These are phyloP conservation scores for Pyrenochaeta sp. DNA, from an alignment of 2,329 filamentous ascomycete species.

Conservation along the genomic window DNA sequence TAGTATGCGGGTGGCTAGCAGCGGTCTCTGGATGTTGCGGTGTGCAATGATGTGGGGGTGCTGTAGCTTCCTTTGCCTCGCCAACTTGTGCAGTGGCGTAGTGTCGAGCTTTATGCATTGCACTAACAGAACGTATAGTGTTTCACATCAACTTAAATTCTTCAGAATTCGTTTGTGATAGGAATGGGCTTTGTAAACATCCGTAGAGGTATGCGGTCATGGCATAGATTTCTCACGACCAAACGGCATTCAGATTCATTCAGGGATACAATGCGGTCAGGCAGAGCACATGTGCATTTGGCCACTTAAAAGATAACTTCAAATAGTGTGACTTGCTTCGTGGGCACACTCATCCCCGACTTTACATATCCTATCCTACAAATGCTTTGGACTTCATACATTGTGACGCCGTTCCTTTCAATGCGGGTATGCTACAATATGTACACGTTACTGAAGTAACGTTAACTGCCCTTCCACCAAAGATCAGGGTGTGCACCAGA, in stretches of 20 bases:
- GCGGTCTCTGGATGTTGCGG: slow-evolving; percentile 30
- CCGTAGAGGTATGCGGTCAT: no score
- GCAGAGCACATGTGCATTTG: no score
- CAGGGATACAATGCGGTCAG: no score
- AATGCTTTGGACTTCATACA: neutral
- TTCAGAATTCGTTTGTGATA: neutral
- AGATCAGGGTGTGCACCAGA: no score
- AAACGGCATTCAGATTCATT: no score
- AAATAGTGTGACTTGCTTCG: neutral
- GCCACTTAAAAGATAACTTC: no score
- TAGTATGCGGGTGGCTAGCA: slow-evolving; percentile 25
- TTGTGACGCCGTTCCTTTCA: neutral
- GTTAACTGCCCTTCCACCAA: neutral
- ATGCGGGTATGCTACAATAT: neutral
- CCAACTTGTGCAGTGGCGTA: slow-evolving; percentile 28
- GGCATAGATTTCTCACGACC: no score
- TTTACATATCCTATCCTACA: slow-evolving; percentile 7
- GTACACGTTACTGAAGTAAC: neutral
- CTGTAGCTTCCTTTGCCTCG: slow-evolving; percentile 43
- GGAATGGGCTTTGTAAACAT: neutral
- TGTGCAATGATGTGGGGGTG: slow-evolving; percentile 39
- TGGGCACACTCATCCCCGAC: slow-evolving; percentile 2
- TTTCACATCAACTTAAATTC: neutral
- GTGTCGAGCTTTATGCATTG: slow-evolving; percentile 19
- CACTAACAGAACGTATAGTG: neutral